Evolutionary conservation across 139 green algal genomes (phyloP).

Genomic region (Tetratostichococcus sp.): DNA sequence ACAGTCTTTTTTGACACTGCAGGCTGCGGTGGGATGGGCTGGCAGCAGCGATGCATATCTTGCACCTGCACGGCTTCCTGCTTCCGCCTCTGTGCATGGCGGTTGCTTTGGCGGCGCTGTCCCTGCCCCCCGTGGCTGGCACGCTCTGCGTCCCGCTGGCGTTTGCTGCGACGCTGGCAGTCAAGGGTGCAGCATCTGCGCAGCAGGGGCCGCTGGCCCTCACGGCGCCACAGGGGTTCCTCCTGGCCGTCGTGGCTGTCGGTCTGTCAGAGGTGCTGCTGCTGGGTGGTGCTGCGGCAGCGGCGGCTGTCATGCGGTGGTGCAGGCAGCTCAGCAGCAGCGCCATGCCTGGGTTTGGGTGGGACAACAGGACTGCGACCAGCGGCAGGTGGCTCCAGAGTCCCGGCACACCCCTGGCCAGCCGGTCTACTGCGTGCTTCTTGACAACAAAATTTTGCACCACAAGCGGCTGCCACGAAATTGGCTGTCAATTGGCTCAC

Average conservation of each 20-base stretch:
- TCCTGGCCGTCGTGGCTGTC: not conserved
- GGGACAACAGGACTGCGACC: no score
- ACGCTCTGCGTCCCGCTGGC: no score
- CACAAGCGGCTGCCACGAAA: no score
- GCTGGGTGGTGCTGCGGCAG: not conserved
- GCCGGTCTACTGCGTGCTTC: no score
- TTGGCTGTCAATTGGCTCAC: no score
- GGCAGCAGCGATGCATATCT: constrained; percentile 1
- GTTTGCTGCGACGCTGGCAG: not conserved
- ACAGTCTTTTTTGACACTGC: not conserved
- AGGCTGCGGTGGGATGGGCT: constrained; percentile 7
- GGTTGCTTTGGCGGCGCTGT: not conserved
- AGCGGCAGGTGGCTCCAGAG: no score
- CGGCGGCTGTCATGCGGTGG: no score
- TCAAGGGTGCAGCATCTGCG: not conserved
- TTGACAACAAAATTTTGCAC: no score
- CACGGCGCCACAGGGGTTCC: not conserved
- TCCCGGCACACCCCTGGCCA: no score
- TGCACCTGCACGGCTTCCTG: not conserved
- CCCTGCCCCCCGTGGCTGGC: not conserved
- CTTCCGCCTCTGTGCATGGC: not conserved
- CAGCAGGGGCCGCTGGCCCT: not conserved
- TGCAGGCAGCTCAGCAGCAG: no score
- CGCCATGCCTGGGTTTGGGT: no score
- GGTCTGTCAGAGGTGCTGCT: not conserved